A percentile compares a stretch with the other conserved stretches of the same genome.
These are phyloP conservation scores for Penicillium brasilianum DNA, from an alignment of 2,329 filamentous ascomycete species.

Conservation along the genomic window DNA sequence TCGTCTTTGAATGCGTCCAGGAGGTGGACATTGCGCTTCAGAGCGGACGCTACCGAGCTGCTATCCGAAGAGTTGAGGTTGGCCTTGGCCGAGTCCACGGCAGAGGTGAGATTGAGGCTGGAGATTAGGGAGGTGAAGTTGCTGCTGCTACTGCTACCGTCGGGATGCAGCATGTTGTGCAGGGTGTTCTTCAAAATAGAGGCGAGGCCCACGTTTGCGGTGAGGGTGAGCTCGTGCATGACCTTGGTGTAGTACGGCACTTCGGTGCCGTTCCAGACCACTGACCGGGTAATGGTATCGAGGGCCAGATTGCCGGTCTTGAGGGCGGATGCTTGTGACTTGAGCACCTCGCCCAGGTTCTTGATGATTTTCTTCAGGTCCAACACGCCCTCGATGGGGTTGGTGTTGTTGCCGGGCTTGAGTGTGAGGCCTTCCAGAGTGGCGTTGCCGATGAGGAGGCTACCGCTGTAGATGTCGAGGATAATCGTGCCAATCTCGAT, in stretches of 20 bases:
- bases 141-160: constrained; percentile 19
- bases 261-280: constrained; percentile 37
- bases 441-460: constrained; percentile 55
- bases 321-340: constrained; percentile 32
- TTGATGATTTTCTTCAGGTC: constrained; percentile 49
- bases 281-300: constrained; percentile 33
- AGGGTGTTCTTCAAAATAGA: constrained; percentile 39
- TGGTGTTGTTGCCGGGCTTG: constrained; percentile 58
- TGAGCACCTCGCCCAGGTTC: constrained; percentile 34
- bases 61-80: constrained; percentile 3
- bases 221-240: constrained; percentile 39
- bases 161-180: constrained; percentile 20
- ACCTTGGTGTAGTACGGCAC: constrained; percentile 44
- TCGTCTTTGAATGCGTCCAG: constrained; percentile 17
- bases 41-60: constrained; percentile 9
- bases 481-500: constrained; percentile 62
- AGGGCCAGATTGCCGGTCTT: constrained; percentile 36
- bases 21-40: constrained; percentile 25
- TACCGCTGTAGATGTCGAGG: constrained; percentile 56
- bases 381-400: constrained; percentile 55
- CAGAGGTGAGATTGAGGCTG: constrained; percentile 7
- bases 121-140: constrained; percentile 20
- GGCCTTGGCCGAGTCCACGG: constrained; percentile 14
- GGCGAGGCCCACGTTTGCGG: constrained; percentile 35
- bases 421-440: constrained; percentile 58